Percentiles rank a stretch among this genome's conserved stretches.
These are phyloP conservation scores for Iberis pinnata DNA, from an alignment of 345 rosid genomes.

Conservation along the genomic window DNA sequence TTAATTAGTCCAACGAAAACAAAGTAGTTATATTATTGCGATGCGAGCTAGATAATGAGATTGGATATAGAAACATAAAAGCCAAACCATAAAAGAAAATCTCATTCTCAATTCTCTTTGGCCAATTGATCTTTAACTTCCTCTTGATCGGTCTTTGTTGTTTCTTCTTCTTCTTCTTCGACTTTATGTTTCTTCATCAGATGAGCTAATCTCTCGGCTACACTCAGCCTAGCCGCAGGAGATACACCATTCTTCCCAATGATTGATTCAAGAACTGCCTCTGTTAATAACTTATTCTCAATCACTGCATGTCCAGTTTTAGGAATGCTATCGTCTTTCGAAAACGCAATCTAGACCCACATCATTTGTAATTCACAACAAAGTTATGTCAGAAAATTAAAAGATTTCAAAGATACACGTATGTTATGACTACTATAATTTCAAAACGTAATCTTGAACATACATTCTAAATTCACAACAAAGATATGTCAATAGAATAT, in stretches of 20 bases:
- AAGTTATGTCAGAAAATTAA: background rate
- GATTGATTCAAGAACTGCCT: conserved; percentile 62
- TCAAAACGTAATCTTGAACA: too few species aligned
- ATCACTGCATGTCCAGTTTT: conserved; percentile 41
- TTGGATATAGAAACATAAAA: background rate
- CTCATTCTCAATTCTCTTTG: conserved; percentile 17
- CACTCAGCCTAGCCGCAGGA: conserved; percentile 43
- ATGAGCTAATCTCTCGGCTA: conserved; percentile 49
- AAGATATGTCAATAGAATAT: too few species aligned
- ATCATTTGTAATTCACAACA: background rate
- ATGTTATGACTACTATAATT: background rate
- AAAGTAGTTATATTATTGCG: too few species aligned
- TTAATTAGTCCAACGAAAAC: too few species aligned
- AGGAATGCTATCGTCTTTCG: conserved; percentile 52
- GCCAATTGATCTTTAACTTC: conserved; percentile 12
- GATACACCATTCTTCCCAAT: conserved; percentile 78
- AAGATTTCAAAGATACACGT: background rate
- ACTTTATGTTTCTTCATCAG: conserved; percentile 28
- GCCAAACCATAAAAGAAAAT: background rate
- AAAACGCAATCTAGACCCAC: conserved; percentile 61
- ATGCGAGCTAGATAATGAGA: background rate
- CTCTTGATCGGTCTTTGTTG: conserved; percentile 6
- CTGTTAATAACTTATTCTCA: conserved; percentile 57
- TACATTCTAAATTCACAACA: too few species aligned
- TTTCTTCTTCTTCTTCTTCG: background rate